phyloP scores from a whole-genome alignment of 257 asterid species.

The Ilex asprella region DNA sequence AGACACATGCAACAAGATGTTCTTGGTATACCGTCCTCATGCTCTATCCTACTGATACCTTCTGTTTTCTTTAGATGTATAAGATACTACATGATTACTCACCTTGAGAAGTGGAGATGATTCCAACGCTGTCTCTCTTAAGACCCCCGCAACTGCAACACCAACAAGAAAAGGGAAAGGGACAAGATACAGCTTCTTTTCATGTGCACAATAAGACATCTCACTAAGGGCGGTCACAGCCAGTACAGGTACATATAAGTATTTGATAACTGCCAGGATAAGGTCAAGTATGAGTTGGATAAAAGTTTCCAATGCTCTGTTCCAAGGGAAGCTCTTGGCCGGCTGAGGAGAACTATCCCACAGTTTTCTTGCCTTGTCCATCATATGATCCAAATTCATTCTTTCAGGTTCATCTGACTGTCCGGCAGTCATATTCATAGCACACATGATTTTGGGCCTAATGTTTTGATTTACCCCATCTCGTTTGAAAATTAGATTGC shows the following conservation, averaged over 20 bases:
- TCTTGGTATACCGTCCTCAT: no score
- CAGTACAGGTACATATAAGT: slow-evolving; percentile 54
- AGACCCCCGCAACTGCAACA: slow-evolving; percentile 55
- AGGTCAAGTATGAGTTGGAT: slow-evolving; percentile 68
- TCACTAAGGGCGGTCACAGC: slow-evolving; percentile 63
- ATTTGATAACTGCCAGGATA: slow-evolving; percentile 48
- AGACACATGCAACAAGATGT: no score
- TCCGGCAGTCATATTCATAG: slow-evolving; percentile 62
- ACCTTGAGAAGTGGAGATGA: slow-evolving; percentile 78
- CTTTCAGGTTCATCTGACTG: slow-evolving; percentile 46
- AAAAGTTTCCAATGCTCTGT: slow-evolving; percentile 53
- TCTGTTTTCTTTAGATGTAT: no score
- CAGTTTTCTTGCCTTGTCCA: slow-evolving; percentile 47
- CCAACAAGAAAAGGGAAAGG: slow-evolving; percentile 78
- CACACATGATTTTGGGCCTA: slow-evolving; percentile 29
- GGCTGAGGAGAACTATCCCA: slow-evolving; percentile 79
- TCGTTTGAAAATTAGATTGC: slow-evolving; percentile 29
- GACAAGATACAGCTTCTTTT: slow-evolving; percentile 60
- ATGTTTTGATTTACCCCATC: slow-evolving; percentile 16
- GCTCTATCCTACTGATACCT: no score
- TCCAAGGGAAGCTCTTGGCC: slow-evolving; percentile 83
- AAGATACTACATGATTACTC: no score
- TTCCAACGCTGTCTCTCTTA: slow-evolving; percentile 59
- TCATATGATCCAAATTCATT: slow-evolving; percentile 23
- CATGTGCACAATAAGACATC: slow-evolving; percentile 93